Percentiles rank a stretch among this genome's conserved stretches.
Evolutionary conservation across 2,329 filamentous ascomycete species (phyloP).

Genomic region (Venturia asperata): DNA sequence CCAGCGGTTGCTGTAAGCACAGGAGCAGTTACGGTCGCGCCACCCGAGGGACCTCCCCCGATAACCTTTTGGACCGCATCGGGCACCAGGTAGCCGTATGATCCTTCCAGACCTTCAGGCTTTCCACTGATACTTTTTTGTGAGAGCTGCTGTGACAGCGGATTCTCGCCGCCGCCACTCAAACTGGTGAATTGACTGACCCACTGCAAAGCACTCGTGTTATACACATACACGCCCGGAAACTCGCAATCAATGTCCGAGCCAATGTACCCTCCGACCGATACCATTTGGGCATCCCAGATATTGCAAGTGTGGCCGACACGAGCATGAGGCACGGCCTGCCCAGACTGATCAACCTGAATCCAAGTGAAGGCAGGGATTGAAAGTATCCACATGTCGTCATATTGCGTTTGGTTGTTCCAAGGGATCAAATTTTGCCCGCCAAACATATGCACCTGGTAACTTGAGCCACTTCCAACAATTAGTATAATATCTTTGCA

Average conservation of each 20-base stretch:
- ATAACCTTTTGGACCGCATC: slow-evolving; percentile 56
- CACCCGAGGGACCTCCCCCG: slow-evolving; percentile 58
- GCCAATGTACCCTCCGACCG: slow-evolving; percentile 64
- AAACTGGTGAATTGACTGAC: slow-evolving; percentile 60
- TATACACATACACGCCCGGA: slow-evolving; percentile 69
- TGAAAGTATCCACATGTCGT: slow-evolving; percentile 73
- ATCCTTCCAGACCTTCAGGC: slow-evolving; percentile 51
- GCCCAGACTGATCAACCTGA: slow-evolving; percentile 43
- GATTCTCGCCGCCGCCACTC: slow-evolving; percentile 43
- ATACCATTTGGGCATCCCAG: slow-evolving; percentile 75
- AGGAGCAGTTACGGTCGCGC: slow-evolving; percentile 63
- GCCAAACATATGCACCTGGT: slow-evolving; percentile 72
- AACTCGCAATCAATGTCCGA: slow-evolving; percentile 55
- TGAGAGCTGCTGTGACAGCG: slow-evolving; percentile 46
- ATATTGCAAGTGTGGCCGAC: slow-evolving; percentile 69
- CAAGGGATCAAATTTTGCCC: slow-evolving; percentile 65
- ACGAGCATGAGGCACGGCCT: slow-evolving; percentile 49
- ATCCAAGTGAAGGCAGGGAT: slow-evolving; percentile 78
- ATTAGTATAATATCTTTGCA: slow-evolving; percentile 16
- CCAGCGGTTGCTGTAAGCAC: slow-evolving; percentile 57
- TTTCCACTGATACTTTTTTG: slow-evolving; percentile 43
- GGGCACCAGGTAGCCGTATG: slow-evolving; percentile 63
- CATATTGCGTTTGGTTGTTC: slow-evolving; percentile 53
- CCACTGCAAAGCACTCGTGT: slow-evolving; percentile 64
- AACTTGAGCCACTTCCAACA: slow-evolving; percentile 52